Evolutionary conservation across 768 basidiomycete species (phyloP).

Genomic region (Leucogyrophana mollusca): DNA sequence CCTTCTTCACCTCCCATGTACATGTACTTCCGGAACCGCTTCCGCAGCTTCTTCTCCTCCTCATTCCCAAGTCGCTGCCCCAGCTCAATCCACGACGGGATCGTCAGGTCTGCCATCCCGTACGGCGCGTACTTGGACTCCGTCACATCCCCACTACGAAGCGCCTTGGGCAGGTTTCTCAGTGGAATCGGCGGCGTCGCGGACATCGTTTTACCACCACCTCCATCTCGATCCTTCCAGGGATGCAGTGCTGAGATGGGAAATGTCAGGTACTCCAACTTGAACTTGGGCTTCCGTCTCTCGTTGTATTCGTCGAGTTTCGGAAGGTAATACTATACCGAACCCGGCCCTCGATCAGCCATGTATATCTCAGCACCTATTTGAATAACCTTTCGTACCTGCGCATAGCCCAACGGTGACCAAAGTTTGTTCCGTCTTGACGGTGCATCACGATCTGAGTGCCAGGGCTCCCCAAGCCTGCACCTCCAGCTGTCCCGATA

Average conservation of each 20-base stretch:
- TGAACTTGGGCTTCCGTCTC: slow-evolving; percentile 54
- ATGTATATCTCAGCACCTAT: slow-evolving; percentile 8
- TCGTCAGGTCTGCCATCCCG: slow-evolving; percentile 72
- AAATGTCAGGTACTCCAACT: slow-evolving; percentile 80
- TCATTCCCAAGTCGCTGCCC: slow-evolving; percentile 58
- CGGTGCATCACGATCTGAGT: slow-evolving; percentile 63
- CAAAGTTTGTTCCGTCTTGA: slow-evolving; percentile 68
- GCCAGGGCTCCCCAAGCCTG: slow-evolving; percentile 56
- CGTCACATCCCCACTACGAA: slow-evolving; percentile 41
- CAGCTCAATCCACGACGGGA: slow-evolving; percentile 68
- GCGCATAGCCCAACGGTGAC: slow-evolving; percentile 81
- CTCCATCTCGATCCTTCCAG: too few relatives aligned
- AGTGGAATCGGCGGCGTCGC: slow-evolving; percentile 53
- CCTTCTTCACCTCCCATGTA: slow-evolving; percentile 50
- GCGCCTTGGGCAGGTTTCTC: slow-evolving; percentile 48
- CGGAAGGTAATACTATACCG: slow-evolving; percentile 65
- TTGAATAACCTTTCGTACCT: slow-evolving; percentile 48
- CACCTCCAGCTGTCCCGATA: slow-evolving; percentile 66
- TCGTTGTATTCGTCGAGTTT: slow-evolving; percentile 48
- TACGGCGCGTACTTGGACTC: slow-evolving; percentile 67
- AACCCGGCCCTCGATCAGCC: slow-evolving; percentile 1
- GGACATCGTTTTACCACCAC: slow-evolving; percentile 17
- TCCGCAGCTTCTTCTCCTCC: slow-evolving; percentile 54
- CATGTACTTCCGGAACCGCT: slow-evolving; percentile 72
- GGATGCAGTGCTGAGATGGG: slow-evolving; percentile 41